phyloP scores from a whole-genome alignment of 2,329 filamentous ascomycete genomes.

The Fusarium fujikuroi region DNA sequence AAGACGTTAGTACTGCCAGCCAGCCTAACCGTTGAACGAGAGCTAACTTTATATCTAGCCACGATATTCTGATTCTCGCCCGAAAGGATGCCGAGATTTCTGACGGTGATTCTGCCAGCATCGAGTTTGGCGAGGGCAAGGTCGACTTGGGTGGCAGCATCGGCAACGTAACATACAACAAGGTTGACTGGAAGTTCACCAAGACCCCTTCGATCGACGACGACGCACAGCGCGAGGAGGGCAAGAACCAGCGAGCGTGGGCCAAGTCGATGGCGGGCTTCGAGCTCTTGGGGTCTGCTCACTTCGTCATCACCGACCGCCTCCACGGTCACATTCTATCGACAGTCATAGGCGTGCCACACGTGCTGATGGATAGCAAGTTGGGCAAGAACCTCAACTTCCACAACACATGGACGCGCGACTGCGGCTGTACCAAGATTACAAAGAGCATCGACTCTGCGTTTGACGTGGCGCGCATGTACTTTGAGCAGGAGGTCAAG shows the following conservation, averaged over 20 bases:
- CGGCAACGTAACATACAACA: constrained; percentile 43
- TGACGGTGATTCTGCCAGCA: constrained; percentile 31
- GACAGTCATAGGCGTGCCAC: constrained; percentile 43
- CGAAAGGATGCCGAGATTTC: constrained; percentile 43
- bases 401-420: constrained; percentile 45
- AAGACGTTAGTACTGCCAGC: constrained; percentile 39
- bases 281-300: constrained; percentile 40
- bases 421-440: constrained; percentile 42
- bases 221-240: constrained; percentile 27
- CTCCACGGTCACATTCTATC: constrained; percentile 44
- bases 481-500: constrained; percentile 31
- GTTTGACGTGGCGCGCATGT: constrained; percentile 39
- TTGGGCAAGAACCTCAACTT: constrained; percentile 46
- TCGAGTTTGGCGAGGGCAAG: constrained; percentile 40
- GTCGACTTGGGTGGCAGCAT: constrained; percentile 36
- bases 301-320: constrained; percentile 44
- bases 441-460: constrained; percentile 39
- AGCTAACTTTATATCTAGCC: constrained; percentile 30
- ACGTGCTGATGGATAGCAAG: constrained; percentile 45
- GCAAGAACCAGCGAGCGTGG: constrained; percentile 44
- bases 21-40: background rate
- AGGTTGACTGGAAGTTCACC: constrained; percentile 46
- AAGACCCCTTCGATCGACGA: constrained; percentile 38
- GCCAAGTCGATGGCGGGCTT: constrained; percentile 43
- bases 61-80: constrained; percentile 43